Evolutionary conservation across 192 early-diverging fungal species (phyloP), one percentile per base, ranked within the genome.

Genomic region (Glomus cerebriforme): DNA sequence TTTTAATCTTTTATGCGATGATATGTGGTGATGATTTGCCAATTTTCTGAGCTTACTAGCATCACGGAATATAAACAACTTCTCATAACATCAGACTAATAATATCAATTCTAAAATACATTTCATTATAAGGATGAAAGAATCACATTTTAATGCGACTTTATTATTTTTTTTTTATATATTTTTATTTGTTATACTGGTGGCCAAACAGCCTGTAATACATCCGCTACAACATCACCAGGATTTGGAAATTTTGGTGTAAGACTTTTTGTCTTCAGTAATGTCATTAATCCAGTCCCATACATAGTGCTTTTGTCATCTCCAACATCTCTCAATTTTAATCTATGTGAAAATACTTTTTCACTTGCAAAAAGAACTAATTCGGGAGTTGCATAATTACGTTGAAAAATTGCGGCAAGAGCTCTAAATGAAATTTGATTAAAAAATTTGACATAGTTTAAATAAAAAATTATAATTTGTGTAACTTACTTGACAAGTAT

Each of bases 281-380:
- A 54, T n/a, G 76, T 32, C 2, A 45, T 8, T 34, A 29, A 31
- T 19, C 22, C 67, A 31, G 76, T 77, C 43, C 76, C 76, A 67
- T 77, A 77, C 76, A 77, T 77, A 29, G 31, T 34, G 45, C 76
- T 77, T 64, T 49, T 64, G 22, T 77, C 76, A 66, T 77, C 76
- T 2, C 35, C 63, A 22, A 7, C 7, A 15, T 77, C 76, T 32
- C 76, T 31, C n/a, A 82, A 34, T 58, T 78, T 68, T n/a, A 90
- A 49, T 19, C 89, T 80, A 75, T 90, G 89, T 0, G 84, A 81
- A 82, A 90, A 85, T 19, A 90, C 85, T 73, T 90, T 90, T 75
- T 90, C 89, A 8, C 85, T 85, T 2, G 89, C 87, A 62, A 88
- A 86, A 3, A 82, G 73, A 3, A 90, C 72, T 26, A 90, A 75